Base-by-base conservation (phyloP, 2,329 filamentous ascomycete species). In the Daldinia eschscholtzii region DNA sequence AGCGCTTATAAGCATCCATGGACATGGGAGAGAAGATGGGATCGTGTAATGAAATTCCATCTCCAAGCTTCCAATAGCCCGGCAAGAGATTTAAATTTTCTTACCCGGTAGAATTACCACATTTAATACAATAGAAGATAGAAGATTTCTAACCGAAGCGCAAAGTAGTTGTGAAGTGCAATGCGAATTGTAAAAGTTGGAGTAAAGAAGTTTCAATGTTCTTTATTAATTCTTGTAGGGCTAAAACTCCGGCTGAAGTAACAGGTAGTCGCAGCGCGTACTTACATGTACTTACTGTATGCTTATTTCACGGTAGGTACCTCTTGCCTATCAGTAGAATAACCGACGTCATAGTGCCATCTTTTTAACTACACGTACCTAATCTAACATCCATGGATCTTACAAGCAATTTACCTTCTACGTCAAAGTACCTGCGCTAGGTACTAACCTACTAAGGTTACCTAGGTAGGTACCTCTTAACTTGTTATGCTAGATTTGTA, bases 1-100 rank as follows among this genome's bases (percentile, higher is more conserved):
- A 66, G 68, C 65, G 65, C 65, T 66, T 68, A 70, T 46, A 23
- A 48, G 26, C 26, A 52, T 7, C 26, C 46, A 37, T 59, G 42
- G 6, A 26, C 26, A 33, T 57, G 23, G n/a, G 39, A 57, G n/a
- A 35, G 20, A 53, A 42, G 15, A 48, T n/a, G 30, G 33, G 18
- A 55, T 55, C 30, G 52, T 55, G 52, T 55, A 55, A 55, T 48
- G 26, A 59, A 41, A 28, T 59, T 63, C 52, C 26, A 57, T 18
- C 23, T 48, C 41, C 60, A 33, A 28, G 53, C 20, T 57, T 57
- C 53, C 48, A 56, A 64, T 59, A 58, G 28, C 28, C 46, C 30
- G 30, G 33, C 23, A 20, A 55, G 18, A 52, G 26, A 52, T 52
- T 52, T 52, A 15, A 52, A 33, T 33, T 33, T 33, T 33, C 6